phyloP scores from a whole-genome alignment of 495 filamentous ascomycete genomes.

The Massariosphaeria phaeospora region DNA sequence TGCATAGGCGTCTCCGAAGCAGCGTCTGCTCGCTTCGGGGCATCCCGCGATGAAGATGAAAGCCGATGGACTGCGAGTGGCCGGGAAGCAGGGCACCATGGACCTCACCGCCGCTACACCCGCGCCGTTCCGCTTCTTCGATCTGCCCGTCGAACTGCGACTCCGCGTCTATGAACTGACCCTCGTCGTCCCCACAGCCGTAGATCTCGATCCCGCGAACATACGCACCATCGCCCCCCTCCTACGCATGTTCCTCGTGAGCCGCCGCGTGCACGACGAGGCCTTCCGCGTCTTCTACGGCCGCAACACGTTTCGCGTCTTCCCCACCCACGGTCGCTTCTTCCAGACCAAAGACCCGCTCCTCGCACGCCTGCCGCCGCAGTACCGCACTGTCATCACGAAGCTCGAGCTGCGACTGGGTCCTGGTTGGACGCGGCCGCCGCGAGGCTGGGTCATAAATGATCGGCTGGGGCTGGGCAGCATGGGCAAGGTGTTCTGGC shows the following conservation, averaged over 20 bases:
- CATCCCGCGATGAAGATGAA: background rate
- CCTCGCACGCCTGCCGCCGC: conserved; percentile 58
- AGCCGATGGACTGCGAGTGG: background rate
- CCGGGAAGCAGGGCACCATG: background rate
- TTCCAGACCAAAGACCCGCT: conserved; percentile 60
- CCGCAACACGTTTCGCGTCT: conserved; percentile 70
- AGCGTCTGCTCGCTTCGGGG: conserved; percentile 23
- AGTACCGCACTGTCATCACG: conserved; percentile 61
- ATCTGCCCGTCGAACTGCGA: conserved; percentile 73
- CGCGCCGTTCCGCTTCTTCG: conserved; percentile 66
- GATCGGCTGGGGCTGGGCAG: conserved; percentile 60
- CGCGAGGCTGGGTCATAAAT: conserved; percentile 66
- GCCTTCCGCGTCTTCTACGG: conserved; percentile 71
- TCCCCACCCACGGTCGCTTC: conserved; percentile 65
- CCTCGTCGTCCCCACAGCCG: conserved; percentile 51
- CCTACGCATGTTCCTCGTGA: conserved; percentile 58
- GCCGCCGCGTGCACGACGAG: conserved; percentile 62
- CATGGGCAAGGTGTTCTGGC: conserved; percentile 53
- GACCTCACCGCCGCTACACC: background rate
- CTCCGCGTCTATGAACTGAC: conserved; percentile 61
- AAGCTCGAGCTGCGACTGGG: conserved; percentile 73
- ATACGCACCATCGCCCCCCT: conserved; percentile 54
- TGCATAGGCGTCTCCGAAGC: conserved; percentile 33
- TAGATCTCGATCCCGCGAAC: conserved; percentile 69
- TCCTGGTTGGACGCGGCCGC: conserved; percentile 73